Evolutionary conservation across 768 basidiomycete genomes (phyloP).

Genomic region (Lactarius pseudohatsudake): DNA sequence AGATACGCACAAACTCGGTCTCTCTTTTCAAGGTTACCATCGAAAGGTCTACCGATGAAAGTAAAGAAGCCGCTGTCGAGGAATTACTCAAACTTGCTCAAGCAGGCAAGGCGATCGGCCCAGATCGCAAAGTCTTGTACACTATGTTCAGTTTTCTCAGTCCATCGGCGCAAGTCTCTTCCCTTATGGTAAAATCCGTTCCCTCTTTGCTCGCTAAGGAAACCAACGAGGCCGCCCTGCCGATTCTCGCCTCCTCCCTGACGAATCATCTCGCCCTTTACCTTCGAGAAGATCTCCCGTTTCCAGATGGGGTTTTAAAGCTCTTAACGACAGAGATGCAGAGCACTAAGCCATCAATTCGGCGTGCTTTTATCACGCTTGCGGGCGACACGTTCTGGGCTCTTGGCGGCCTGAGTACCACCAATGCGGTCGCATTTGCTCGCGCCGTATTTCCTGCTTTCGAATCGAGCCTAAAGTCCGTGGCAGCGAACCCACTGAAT

Average conservation of each 20-base stretch:
- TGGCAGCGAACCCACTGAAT: conserved; percentile 59
- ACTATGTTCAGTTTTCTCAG: conserved; percentile 64
- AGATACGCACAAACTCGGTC: conserved; percentile 56
- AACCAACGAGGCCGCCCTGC: conserved; percentile 64
- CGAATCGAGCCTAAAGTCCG: conserved; percentile 68
- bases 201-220: conserved; percentile 65
- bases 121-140: conserved; percentile 85
- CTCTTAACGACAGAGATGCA: conserved; percentile 72
- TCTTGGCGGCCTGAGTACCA: conserved; percentile 40
- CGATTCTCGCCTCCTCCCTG: conserved; percentile 55
- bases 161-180: conserved; percentile 50
- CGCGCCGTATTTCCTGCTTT: conserved; percentile 56
- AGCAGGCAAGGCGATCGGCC: conserved; percentile 80
- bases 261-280: conserved; percentile 57
- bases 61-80: conserved; percentile 48
- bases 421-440: conserved; percentile 52
- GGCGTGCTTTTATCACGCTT: conserved; percentile 62
- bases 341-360: conserved; percentile 58
- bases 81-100: conserved; percentile 77
- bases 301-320: conserved; percentile 46
- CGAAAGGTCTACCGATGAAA: conserved; percentile 38
- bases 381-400: conserved; percentile 62
- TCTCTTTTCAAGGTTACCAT: conserved; percentile 54
- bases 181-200: conserved; percentile 43
- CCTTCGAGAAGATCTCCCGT: conserved; percentile 42